A percentile compares a stretch with the other conserved stretches of the same genome.
phyloP scores from a whole-genome alignment of 179 eudicot species.

The Silene noctiflora region DNA sequence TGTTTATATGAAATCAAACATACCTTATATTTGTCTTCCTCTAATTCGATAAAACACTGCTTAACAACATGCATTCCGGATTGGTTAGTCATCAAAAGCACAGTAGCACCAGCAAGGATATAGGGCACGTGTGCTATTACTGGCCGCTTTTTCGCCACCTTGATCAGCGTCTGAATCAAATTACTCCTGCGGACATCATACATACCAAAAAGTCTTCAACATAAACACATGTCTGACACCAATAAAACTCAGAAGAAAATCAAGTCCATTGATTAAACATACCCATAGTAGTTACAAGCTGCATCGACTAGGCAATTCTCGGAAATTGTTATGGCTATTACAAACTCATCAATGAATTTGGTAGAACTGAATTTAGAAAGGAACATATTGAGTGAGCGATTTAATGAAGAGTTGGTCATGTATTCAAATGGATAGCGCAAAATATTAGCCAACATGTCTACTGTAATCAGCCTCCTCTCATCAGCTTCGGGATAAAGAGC shows the following conservation, averaged over 20 bases:
- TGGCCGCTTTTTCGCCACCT: slow-evolving; percentile 8
- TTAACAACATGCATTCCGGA: slow-evolving; percentile 17
- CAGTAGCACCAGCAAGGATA: not conserved
- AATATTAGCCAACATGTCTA: not conserved
- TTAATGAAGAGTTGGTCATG: slow-evolving; percentile 1
- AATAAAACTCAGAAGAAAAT: not conserved
- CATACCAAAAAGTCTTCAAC: not conserved
- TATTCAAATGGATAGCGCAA: not conserved
- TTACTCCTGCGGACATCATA: slow-evolving; percentile 3
- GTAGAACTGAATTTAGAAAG: not conserved
- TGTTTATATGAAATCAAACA: not conserved
- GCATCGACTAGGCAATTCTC: not conserved
- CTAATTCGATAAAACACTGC: slow-evolving; percentile 15
- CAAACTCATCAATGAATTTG: not conserved
- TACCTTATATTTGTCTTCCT: not conserved
- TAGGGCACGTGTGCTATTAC: not conserved
- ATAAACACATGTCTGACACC: not conserved
- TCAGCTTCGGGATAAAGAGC: not conserved
- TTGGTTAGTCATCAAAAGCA: slow-evolving; percentile 1
- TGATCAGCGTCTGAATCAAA: slow-evolving; percentile 22
- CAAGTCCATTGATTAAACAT: not conserved
- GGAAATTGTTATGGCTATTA: not conserved
- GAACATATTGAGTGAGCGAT: slow-evolving; percentile 1
- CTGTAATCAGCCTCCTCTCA: not conserved
- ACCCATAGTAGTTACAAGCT: slow-evolving; percentile 14